Evolutionary conservation across 768 basidiomycete genomes (phyloP).

Genomic region (Scleroderma citrinum): DNA sequence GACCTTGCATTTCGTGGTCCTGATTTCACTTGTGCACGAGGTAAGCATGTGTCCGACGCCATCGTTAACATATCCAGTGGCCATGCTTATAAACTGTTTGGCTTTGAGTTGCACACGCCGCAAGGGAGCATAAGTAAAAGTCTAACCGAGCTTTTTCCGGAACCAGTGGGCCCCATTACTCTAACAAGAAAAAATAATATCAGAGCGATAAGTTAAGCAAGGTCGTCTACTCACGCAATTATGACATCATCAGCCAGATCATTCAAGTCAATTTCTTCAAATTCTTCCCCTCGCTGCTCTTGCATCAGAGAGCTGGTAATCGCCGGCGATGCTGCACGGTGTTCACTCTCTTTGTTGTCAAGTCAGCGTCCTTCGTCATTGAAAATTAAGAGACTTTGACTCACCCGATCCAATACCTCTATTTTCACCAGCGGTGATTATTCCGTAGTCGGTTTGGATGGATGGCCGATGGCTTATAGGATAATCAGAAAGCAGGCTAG

Average conservation of each 20-base stretch:
- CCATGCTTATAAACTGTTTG: conserved; percentile 9
- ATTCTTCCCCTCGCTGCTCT: no score
- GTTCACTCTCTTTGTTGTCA: no score
- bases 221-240: conserved; percentile 9
- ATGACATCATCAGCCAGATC: conserved; percentile 3
- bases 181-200: conserved; percentile 15
- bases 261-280: background rate
- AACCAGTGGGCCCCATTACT: conserved; percentile 9
- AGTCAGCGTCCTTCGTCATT: no score
- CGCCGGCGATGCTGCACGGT: no score
- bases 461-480: no score
- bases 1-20: conserved; percentile 2
- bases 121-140: background rate
- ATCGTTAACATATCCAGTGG: background rate
- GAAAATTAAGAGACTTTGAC: no score
- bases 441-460: no score
- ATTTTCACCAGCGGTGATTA: no score
- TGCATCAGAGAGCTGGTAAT: no score
- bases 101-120: background rate
- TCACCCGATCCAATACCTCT: no score
- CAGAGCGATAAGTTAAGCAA: background rate
- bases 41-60: conserved; percentile 6
- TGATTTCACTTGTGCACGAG: conserved; percentile 8
- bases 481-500: no score
- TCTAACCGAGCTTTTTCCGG: conserved; percentile 15